phyloP scores from a whole-genome alignment of 106 monocot species.

The Dioscorea zingiberensis region DNA sequence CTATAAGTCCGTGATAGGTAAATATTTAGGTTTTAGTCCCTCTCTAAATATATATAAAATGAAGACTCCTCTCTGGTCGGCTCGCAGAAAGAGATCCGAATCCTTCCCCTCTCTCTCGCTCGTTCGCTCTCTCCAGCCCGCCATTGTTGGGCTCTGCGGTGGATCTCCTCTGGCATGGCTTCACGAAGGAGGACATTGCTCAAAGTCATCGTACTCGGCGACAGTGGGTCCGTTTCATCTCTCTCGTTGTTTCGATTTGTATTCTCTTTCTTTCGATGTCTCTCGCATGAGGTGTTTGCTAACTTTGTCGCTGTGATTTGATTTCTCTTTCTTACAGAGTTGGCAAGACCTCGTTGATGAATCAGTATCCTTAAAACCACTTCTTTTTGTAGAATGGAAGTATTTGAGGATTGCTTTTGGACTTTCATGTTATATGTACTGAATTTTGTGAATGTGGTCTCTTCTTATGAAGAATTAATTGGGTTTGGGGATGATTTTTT shows the following conservation, averaged over 20 bases:
- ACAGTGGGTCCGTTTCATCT: conserved; percentile 61
- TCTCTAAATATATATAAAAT: too few relatives aligned
- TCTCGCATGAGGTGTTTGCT: background rate
- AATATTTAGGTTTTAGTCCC: too few relatives aligned
- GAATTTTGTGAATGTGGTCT: background rate
- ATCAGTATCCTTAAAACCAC: conserved; percentile 63
- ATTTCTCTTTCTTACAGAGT: conserved; percentile 25
- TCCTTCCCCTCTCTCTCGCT: background rate
- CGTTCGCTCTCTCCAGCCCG: too few relatives aligned
- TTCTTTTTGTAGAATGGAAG: background rate
- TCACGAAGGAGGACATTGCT: conserved; percentile 62
- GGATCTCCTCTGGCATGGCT: conserved; percentile 29
- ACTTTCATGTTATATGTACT: background rate
- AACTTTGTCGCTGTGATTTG: background rate
- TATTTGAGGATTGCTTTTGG: background rate
- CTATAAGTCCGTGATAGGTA: too few relatives aligned
- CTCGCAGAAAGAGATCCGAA: background rate
- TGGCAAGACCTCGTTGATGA: conserved; percentile 96
- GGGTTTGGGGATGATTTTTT: background rate
- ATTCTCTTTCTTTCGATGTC: background rate
- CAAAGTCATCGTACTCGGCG: conserved; percentile 87
- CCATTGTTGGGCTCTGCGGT: background rate
- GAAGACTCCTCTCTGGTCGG: too few relatives aligned
- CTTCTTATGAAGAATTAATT: background rate
- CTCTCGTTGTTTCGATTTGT: background rate